These are phyloP conservation scores for Sambucus nigra DNA, from an alignment of 129 eudicot species.

Conservation along the genomic window DNA sequence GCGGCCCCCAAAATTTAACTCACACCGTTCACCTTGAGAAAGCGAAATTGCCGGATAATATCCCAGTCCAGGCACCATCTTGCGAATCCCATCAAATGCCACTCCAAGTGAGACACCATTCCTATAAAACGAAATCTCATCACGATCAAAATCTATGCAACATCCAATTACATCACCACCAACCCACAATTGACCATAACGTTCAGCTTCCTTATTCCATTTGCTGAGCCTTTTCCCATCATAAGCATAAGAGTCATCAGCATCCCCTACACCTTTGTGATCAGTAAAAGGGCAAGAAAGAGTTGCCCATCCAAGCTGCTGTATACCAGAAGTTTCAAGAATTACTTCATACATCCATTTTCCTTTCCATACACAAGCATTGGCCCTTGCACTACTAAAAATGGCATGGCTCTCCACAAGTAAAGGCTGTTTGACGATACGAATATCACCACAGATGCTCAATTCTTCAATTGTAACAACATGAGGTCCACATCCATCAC, in stretches of 20 bases:
- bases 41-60: conserved; percentile 94
- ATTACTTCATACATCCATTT: conserved; percentile 99
- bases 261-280: conserved; percentile 95
- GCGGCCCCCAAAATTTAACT: conserved; percentile 79
- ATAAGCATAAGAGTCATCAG: conserved; percentile 90
- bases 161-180: conserved; percentile 97
- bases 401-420: conserved; percentile 74
- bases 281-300: conserved; percentile 72
- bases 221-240: conserved; percentile 86
- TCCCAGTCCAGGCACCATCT: conserved; percentile 88
- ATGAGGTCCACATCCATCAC: conserved; percentile 29
- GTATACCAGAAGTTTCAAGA: conserved; percentile 89
- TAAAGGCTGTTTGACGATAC: conserved; percentile 47
- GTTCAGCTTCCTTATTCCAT: conserved; percentile 74
- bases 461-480: conserved; percentile 64
- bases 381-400: conserved; percentile 85
- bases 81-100: conserved; percentile 76
- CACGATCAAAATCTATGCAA: conserved; percentile 77
- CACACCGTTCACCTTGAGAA: conserved; percentile 93
- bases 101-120: conserved; percentile 90
- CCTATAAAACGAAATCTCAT: conserved; percentile 61
- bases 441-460: conserved; percentile 79
- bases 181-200: conserved; percentile 95
- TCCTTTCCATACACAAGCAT: conserved; percentile 96
- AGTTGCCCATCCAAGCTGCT: conserved; percentile 97